phyloP scores from a whole-genome alignment of 371 early-diverging fungal species.

The Mortierella sp. region DNA sequence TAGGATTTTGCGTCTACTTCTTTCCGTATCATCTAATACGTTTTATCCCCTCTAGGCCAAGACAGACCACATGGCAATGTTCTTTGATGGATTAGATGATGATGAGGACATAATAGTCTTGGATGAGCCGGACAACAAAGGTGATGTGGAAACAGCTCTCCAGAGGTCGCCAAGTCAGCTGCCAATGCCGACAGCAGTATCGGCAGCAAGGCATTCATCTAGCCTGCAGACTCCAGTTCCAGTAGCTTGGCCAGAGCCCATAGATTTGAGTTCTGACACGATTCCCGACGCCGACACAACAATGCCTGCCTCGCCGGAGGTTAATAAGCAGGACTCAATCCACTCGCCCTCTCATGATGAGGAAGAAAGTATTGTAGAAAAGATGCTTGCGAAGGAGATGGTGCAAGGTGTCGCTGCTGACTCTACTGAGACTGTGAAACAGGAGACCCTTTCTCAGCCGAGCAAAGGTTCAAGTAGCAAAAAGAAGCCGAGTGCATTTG shows the following conservation, averaged over 20 bases:
- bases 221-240: conserved; percentile 10
- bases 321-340: neutral
- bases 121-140: neutral
- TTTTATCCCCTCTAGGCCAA: conserved; percentile 20
- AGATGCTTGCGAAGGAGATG: no score
- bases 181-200: neutral
- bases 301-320: neutral
- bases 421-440: neutral
- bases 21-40: neutral
- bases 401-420: no score
- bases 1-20: neutral
- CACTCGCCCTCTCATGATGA: neutral
- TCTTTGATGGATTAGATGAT: conserved; percentile 44
- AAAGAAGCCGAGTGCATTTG: conserved; percentile 16
- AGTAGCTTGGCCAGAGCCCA: conserved; percentile 12
- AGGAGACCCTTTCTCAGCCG: neutral
- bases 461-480: neutral
- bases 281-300: neutral
- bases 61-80: conserved; percentile 39
- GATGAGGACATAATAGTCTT: conserved; percentile 15
- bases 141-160: neutral
- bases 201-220: neutral
- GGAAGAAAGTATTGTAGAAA: no score
- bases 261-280: neutral
- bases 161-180: neutral